phyloP scores from a whole-genome alignment of 2,329 filamentous ascomycete species.

The Fusarium citri region DNA sequence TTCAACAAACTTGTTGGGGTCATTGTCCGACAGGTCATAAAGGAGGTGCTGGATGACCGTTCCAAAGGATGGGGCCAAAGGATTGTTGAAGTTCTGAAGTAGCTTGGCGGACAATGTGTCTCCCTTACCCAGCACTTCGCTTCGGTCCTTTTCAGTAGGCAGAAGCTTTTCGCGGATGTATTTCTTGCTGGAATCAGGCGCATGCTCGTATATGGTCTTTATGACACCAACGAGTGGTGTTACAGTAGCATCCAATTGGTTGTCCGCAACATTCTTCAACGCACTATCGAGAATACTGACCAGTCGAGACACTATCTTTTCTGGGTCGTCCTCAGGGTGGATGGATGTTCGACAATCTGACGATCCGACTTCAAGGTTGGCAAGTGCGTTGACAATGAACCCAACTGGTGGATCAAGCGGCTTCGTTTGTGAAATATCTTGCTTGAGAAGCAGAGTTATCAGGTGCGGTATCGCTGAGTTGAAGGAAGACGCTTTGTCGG shows the following conservation, averaged over 20 bases:
- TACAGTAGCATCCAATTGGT: slow-evolving; percentile 77
- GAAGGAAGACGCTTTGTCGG: slow-evolving; percentile 71
- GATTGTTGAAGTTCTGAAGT: slow-evolving; percentile 80
- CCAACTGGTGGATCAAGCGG: slow-evolving; percentile 80
- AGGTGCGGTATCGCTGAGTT: slow-evolving; percentile 76
- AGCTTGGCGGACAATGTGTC: slow-evolving; percentile 80
- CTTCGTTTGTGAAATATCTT: slow-evolving; percentile 66
- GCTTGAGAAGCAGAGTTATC: slow-evolving; percentile 74
- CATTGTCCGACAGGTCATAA: slow-evolving; percentile 86
- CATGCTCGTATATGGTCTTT: slow-evolving; percentile 75
- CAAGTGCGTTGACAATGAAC: slow-evolving; percentile 80
- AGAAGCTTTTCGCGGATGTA: slow-evolving; percentile 76
- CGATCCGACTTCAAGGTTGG: slow-evolving; percentile 78
- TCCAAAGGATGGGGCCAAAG: slow-evolving; percentile 76
- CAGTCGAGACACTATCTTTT: slow-evolving; percentile 71
- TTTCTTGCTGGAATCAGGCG: slow-evolving; percentile 69
- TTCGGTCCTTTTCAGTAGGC: slow-evolving; percentile 80
- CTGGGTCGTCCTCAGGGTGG: slow-evolving; percentile 73
- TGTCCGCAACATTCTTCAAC: slow-evolving; percentile 70
- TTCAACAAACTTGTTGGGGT: slow-evolving; percentile 82
- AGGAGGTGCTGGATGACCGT: slow-evolving; percentile 81
- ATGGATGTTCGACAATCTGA: slow-evolving; percentile 66
- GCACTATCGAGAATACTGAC: slow-evolving; percentile 77
- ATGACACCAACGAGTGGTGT: slow-evolving; percentile 81
- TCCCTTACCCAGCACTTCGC: slow-evolving; percentile 80